Conservation (phyloP, 2,329 filamentous ascomycete genomes). For the Triangularia setosa region DNA sequence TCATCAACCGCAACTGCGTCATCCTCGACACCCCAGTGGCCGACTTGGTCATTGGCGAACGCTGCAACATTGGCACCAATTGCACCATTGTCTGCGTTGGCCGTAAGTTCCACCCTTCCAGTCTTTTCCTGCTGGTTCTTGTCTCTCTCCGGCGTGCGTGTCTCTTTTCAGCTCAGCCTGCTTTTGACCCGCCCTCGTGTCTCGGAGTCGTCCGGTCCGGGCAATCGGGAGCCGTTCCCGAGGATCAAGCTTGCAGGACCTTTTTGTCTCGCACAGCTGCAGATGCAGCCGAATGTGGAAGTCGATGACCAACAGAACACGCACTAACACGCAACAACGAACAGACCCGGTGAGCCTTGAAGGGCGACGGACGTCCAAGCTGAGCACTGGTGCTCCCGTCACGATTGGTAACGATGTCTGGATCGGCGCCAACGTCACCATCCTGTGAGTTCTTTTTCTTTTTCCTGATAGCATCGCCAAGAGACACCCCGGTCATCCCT, state of each 20-base stretch:
- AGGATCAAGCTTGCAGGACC: background rate
- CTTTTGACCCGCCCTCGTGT: background rate
- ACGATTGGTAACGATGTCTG: slow-evolving; percentile 38
- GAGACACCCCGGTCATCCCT: background rate
- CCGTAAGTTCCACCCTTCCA: slow-evolving; percentile 15
- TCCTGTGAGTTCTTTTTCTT: slow-evolving; percentile 28
- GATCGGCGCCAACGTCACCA: slow-evolving; percentile 36
- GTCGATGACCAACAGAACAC: slow-evolving; percentile 3
- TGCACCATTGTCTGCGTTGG: slow-evolving; percentile 31
- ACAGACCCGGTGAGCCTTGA: slow-evolving; percentile 26
- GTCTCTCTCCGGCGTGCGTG: background rate
- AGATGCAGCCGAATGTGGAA: background rate
- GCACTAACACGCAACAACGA: background rate
- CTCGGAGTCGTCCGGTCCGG: background rate
- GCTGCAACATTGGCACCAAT: slow-evolving; percentile 31
- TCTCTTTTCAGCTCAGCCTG: background rate
- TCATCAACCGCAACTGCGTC: slow-evolving; percentile 33
- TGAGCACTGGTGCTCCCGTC: slow-evolving; percentile 31
- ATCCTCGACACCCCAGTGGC: slow-evolving; percentile 35
- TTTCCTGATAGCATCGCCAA: background rate
- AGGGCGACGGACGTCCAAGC: slow-evolving; percentile 24
- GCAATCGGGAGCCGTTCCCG: slow-evolving; percentile 1
- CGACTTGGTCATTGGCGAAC: slow-evolving; percentile 32
- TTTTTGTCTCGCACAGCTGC: background rate
- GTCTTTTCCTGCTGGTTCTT: too few relatives aligned